phyloP scores from a whole-genome alignment of 192 early-diverging fungal species.

The Umbelopsis sp. region DNA sequence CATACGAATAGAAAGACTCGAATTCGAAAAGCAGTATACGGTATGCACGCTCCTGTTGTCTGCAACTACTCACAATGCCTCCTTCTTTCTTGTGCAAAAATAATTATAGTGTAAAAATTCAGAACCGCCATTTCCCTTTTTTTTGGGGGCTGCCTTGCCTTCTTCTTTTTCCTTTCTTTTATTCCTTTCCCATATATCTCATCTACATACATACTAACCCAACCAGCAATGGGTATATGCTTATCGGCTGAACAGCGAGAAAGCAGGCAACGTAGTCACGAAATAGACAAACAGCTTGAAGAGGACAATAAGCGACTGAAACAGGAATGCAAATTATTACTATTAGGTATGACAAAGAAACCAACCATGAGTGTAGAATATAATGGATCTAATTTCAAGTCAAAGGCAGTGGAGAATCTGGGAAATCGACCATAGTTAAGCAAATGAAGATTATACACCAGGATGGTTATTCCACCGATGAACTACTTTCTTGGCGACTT shows the following conservation, averaged over 20 bases:
- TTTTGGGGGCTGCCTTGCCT: not conserved
- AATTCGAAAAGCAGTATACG: not conserved
- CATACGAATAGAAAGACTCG: not conserved
- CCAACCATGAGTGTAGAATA: not conserved
- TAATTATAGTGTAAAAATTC: not conserved
- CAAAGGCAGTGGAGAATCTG: conserved; percentile 84
- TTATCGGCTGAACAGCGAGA: conserved; percentile 62
- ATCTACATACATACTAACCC: not conserved
- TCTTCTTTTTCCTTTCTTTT: conserved; percentile 2
- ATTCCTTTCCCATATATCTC: not conserved
- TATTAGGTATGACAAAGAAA: conserved; percentile 50
- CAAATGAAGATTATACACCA: conserved; percentile 97
- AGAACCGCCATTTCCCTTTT: not conserved
- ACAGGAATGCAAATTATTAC: conserved; percentile 71
- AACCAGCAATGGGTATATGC: conserved; percentile 59
- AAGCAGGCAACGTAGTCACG: conserved; percentile 46
- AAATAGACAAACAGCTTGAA: conserved; percentile 62
- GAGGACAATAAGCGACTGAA: conserved; percentile 59
- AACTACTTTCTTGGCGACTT: conserved; percentile 69
- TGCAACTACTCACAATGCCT: not conserved
- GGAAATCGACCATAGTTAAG: conserved; percentile 93
- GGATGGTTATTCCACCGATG: conserved; percentile 82
- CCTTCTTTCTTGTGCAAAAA: not conserved
- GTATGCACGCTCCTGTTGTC: not conserved
- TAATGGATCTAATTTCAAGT: not conserved